A percentile compares a stretch with the other conserved stretches of the same genome.
Conservation (phyloP, 2,329 filamentous ascomycete genomes). For the Phialophora macrospora region DNA sequence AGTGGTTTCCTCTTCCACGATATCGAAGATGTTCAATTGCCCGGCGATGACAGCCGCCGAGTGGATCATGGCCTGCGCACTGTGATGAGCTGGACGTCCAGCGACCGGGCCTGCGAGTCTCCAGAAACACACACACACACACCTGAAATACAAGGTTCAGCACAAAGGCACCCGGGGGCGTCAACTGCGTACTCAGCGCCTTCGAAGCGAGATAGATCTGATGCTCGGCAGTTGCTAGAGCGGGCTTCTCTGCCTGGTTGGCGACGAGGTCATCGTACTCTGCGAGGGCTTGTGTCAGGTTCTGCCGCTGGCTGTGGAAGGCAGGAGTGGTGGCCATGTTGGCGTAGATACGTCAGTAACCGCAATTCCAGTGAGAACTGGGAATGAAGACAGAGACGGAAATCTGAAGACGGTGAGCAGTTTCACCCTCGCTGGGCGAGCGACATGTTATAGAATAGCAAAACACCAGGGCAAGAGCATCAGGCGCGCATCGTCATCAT, state of each 20-base stretch:
- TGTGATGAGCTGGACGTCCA: not conserved
- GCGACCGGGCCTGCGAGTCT: no score
- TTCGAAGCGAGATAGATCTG: not conserved
- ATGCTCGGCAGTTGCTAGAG: not conserved
- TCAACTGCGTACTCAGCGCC: not conserved
- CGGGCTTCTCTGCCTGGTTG: not conserved
- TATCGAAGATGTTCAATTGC: conserved; percentile 5
- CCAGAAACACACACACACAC: not conserved
- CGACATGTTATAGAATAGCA: not conserved
- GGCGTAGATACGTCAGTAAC: not conserved
- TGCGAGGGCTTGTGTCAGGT: not conserved
- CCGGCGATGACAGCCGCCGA: not conserved
- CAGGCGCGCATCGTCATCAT: not conserved
- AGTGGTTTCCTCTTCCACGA: conserved; percentile 9
- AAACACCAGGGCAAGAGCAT: not conserved
- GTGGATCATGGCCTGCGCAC: not conserved
- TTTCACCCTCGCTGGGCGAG: not conserved
- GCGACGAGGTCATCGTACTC: conserved; percentile 1
- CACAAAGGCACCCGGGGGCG: not conserved
- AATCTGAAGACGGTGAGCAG: not conserved
- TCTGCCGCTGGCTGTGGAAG: not conserved
- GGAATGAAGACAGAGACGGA: not conserved
- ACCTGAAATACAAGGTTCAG: not conserved
- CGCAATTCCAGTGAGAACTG: not conserved
- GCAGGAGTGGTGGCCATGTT: not conserved